These are phyloP conservation scores for Trapa incisa DNA, from an alignment of 345 rosid genomes.

Conservation along the genomic window DNA sequence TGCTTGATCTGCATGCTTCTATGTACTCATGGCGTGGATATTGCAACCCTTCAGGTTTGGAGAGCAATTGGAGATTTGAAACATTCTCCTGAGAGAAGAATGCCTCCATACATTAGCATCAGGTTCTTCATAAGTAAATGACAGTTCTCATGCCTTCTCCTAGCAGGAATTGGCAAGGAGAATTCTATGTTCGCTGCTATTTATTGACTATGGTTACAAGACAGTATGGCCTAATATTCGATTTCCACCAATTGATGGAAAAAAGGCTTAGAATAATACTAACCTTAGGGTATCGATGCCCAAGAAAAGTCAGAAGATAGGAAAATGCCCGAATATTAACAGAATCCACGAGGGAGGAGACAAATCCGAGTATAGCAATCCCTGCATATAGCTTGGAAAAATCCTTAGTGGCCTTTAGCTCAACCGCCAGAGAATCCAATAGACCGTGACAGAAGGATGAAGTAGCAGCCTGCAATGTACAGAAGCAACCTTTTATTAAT, in stretches of 20 bases:
- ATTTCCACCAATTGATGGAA: neutral
- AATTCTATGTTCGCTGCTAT: neutral
- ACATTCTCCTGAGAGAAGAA: neutral
- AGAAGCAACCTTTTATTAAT: neutral
- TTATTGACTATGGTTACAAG: neutral
- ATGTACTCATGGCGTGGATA: neutral
- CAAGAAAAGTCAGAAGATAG: constrained; percentile 53
- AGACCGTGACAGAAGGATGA: constrained; percentile 38
- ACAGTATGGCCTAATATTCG: neutral
- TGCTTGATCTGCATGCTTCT: neutral
- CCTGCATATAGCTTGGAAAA: constrained; percentile 65
- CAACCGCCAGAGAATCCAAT: constrained; percentile 58
- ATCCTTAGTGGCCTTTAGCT: constrained; percentile 61
- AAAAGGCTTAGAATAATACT: neutral
- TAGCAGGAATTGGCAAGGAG: neutral
- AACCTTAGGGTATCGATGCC: constrained; percentile 82
- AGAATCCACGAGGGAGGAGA: constrained; percentile 48
- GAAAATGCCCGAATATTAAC: constrained; percentile 44
- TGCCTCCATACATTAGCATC: too few relatives aligned
- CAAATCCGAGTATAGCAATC: constrained; percentile 61
- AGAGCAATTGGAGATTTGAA: neutral
- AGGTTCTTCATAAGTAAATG: neutral
- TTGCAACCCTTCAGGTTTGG: neutral
- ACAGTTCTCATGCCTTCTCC: neutral
- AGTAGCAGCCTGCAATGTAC: constrained; percentile 34